These are phyloP conservation scores for Rhododendron kiyosumense DNA, from an alignment of 148 eudicot species.

Conservation along the genomic window DNA sequence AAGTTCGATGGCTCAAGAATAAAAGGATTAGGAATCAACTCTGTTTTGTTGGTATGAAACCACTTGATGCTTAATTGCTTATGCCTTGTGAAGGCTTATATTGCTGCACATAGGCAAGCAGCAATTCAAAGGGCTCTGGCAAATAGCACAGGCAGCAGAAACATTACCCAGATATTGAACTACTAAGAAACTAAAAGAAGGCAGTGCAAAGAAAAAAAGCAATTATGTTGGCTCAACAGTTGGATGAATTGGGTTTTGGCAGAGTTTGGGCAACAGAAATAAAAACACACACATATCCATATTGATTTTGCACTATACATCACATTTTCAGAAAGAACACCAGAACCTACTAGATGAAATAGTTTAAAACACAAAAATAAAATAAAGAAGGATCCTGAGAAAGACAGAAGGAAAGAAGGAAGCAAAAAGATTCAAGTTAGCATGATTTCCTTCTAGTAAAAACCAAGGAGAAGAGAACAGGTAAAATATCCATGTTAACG, in stretches of 20 bases:
- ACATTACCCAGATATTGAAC: background rate
- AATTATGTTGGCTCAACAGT: background rate
- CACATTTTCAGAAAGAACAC: background rate
- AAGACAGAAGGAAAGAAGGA: background rate
- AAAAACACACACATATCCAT: background rate
- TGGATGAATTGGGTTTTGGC: background rate
- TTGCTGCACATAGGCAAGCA: background rate
- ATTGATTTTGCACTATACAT: background rate
- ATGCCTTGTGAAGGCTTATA: background rate
- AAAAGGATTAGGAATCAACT: background rate
- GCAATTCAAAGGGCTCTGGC: background rate
- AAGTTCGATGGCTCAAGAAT: background rate
- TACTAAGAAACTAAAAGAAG: background rate
- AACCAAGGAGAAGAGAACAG: background rate
- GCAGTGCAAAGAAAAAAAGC: background rate
- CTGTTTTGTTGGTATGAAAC: background rate
- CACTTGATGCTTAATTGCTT: background rate
- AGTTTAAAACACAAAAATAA: background rate
- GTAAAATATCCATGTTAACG: background rate
- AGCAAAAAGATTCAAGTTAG: too few species aligned
- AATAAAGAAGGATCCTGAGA: background rate
- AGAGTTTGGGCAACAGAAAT: background rate
- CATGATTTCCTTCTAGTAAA: background rate
- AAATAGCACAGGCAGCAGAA: background rate
- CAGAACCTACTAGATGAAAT: background rate